Evolutionary conservation across 2,329 filamentous ascomycete species (phyloP).

Genomic region (Phialophora chinensis): DNA sequence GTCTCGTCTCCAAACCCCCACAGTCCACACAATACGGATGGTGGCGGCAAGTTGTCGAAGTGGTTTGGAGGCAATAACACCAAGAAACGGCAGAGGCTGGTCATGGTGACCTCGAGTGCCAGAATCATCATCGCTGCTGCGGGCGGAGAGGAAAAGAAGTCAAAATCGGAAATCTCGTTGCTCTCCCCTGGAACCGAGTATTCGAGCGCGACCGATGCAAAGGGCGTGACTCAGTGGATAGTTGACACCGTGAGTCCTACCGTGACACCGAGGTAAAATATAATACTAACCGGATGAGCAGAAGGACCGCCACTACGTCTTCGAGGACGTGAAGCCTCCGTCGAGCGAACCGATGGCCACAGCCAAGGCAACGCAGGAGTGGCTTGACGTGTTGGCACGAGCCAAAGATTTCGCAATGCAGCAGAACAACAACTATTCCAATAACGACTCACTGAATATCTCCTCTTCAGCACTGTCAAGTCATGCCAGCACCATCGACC

Average conservation of each 20-base stretch:
- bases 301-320: conserved; percentile 88
- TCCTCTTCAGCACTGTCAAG: conserved; percentile 76
- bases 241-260: conserved; percentile 82
- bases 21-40: conserved; percentile 72
- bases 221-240: conserved; percentile 85
- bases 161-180: conserved; percentile 90
- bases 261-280: conserved; percentile 12
- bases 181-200: conserved; percentile 76
- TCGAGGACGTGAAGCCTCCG: conserved; percentile 86
- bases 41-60: conserved; percentile 75
- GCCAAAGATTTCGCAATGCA: conserved; percentile 82
- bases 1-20: conserved; percentile 77
- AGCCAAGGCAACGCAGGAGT: conserved; percentile 79
- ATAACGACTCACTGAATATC: conserved; percentile 70
- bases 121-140: conserved; percentile 88
- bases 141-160: conserved; percentile 93
- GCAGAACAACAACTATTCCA: conserved; percentile 66
- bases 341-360: conserved; percentile 66
- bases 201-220: conserved; percentile 81
- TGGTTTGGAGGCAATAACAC: conserved; percentile 91
- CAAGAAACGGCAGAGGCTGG: conserved; percentile 90
- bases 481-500: conserved; percentile 54
- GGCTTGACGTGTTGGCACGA: conserved; percentile 86
- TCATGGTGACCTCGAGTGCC: conserved; percentile 92
- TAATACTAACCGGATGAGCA: conserved; percentile 50